phyloP scores from a whole-genome alignment of 1,139 yeast species.

The Candida sp. region DNA sequence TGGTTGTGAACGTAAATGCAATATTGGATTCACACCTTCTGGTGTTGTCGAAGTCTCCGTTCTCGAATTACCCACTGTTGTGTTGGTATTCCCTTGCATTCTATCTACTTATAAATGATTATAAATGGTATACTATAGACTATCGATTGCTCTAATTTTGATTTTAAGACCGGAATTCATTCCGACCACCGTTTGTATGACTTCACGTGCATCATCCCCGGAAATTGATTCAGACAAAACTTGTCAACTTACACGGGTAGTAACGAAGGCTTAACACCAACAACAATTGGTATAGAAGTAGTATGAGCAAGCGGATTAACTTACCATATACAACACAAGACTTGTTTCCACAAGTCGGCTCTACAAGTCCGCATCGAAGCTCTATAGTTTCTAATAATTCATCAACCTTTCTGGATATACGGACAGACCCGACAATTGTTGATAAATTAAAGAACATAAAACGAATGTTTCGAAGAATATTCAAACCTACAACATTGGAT shows the following conservation, averaged over 20 bases:
- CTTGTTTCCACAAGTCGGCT: conserved; percentile 21
- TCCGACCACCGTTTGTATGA: neutral
- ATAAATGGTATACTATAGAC: no score
- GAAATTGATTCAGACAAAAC: neutral
- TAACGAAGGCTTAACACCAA: neutral
- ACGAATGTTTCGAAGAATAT: conserved; percentile 38
- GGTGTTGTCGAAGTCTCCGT: conserved; percentile 4
- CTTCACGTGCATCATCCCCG: neutral
- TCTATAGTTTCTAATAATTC: conserved; percentile 2
- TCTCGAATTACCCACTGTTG: neutral
- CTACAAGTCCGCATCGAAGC: neutral
- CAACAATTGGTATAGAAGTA: neutral
- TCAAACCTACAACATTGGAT: conserved; percentile 80
- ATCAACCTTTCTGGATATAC: neutral
- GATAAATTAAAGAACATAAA: conserved; percentile 14
- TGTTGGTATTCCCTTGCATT: neutral
- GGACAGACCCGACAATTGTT: neutral
- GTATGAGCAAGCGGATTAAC: conserved; percentile 27
- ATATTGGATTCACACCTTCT: conserved; percentile 8
- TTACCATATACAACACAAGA: conserved; percentile 40
- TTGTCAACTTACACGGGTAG: neutral
- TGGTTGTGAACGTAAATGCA: conserved; percentile 5
- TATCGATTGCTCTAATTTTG: no score
- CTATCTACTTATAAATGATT: neutral
- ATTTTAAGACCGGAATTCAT: no score